Evolutionary conservation across 148 eudicot genomes (phyloP).

Genomic region (Drosera capensis): DNA sequence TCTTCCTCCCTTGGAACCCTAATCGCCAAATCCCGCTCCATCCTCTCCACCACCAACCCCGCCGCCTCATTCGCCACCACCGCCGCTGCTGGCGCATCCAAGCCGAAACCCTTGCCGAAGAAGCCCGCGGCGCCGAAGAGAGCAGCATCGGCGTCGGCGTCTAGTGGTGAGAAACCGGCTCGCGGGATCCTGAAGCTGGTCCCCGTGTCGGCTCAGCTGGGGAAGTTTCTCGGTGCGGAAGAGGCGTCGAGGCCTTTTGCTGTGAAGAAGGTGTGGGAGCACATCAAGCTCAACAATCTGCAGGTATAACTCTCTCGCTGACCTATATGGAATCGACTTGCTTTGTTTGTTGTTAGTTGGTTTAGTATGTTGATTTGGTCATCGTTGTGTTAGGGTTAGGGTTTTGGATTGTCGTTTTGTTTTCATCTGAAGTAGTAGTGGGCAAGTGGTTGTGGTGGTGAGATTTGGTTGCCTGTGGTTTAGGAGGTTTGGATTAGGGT

Average conservation of each 20-base stretch:
- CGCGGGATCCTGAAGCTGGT: not conserved
- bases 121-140: not conserved
- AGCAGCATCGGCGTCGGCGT: not conserved
- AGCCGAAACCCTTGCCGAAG: not conserved
- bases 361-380: not conserved
- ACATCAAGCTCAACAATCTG: not conserved
- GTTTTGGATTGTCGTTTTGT: not conserved
- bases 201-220: not conserved
- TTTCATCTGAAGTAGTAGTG: not conserved
- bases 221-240: not conserved
- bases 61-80: conserved; percentile 2
- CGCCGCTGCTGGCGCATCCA: conserved; percentile 4
- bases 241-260: not conserved
- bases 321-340: no score
- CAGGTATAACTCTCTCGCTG: not conserved
- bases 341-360: not conserved
- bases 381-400: not conserved
- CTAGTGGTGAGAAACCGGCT: not conserved
- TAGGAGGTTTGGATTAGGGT: not conserved
- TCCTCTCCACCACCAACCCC: no score
- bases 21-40: no score
- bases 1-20: no score
- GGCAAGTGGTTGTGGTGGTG: not conserved
- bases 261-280: not conserved
- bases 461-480: not conserved